These are phyloP conservation scores for Schoenoplectus tabernaemontani DNA, from an alignment of 202 grass and related monocot genomes.

Conservation along the genomic window DNA sequence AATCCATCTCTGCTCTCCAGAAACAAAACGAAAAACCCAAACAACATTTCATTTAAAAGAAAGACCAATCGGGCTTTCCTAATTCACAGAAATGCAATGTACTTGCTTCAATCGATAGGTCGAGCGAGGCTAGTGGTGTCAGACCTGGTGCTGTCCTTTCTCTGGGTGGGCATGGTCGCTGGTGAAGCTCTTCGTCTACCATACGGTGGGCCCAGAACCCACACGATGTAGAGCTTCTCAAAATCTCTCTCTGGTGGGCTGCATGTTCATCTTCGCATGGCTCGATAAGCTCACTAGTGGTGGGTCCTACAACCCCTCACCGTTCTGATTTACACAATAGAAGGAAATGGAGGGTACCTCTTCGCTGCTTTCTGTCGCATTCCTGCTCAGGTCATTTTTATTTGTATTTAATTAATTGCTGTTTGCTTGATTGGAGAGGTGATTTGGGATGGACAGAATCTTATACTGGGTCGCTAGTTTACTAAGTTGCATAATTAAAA, in stretches of 20 bases:
- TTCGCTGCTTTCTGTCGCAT: conserved; percentile 64
- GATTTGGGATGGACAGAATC: neutral
- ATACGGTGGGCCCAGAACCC: conserved; percentile 35
- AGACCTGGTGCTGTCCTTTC: conserved; percentile 56
- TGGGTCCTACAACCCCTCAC: conserved; percentile 88
- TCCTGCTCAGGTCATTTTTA: conserved; percentile 60
- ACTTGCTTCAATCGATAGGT: neutral
- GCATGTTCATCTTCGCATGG: conserved; percentile 97
- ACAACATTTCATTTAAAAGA: too few species aligned
- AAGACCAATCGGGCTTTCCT: too few species aligned
- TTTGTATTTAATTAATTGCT: neutral
- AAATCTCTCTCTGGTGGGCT: conserved; percentile 56
- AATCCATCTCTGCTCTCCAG: neutral
- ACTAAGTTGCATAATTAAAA: neutral
- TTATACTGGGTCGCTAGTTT: too few species aligned
- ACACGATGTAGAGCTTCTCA: conserved; percentile 56
- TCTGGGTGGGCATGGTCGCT: conserved; percentile 74
- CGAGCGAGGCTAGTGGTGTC: conserved; percentile 39
- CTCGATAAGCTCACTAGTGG: conserved; percentile 47
- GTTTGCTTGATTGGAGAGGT: neutral
- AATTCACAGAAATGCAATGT: too few species aligned
- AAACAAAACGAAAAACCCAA: neutral
- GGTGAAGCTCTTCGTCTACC: conserved; percentile 70
- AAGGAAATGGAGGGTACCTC: conserved; percentile 41
- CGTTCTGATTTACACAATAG: conserved; percentile 46